A percentile compares a stretch with the other conserved stretches of the same genome.
These are phyloP conservation scores for Aureobasidium sp. DNA, from an alignment of 2,329 filamentous ascomycete genomes.

Conservation along the genomic window DNA sequence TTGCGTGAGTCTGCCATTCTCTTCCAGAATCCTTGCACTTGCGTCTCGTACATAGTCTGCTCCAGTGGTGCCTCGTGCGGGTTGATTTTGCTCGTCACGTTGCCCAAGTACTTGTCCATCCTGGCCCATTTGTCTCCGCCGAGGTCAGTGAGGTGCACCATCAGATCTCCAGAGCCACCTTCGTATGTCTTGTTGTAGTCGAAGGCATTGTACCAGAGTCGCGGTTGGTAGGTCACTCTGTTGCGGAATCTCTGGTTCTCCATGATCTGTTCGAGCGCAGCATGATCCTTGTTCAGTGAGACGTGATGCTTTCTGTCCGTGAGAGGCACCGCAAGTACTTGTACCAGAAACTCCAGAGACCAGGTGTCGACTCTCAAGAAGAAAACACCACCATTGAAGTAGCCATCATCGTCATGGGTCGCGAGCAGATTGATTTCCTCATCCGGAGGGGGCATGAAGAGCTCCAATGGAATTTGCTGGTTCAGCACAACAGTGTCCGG, in stretches of 20 bases:
- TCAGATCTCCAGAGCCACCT: slow-evolving; percentile 25
- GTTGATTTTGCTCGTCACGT: slow-evolving; percentile 12
- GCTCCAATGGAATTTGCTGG: slow-evolving; percentile 23
- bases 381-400: slow-evolving; percentile 26
- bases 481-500: slow-evolving; percentile 25
- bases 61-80: slow-evolving; percentile 17
- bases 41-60: slow-evolving; percentile 19
- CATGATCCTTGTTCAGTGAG: slow-evolving; percentile 18
- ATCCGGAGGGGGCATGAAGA: slow-evolving; percentile 26
- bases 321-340: slow-evolving; percentile 19
- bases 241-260: slow-evolving; percentile 10
- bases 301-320: slow-evolving; percentile 16
- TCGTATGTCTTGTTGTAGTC: slow-evolving; percentile 27
- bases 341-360: slow-evolving; percentile 20
- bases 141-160: slow-evolving; percentile 20
- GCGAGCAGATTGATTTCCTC: slow-evolving; percentile 21
- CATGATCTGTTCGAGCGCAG: slow-evolving; percentile 15
- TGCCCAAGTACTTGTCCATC: slow-evolving; percentile 19
- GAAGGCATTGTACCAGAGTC: slow-evolving; percentile 22
- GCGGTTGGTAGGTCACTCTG: slow-evolving; percentile 17
- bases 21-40: slow-evolving; percentile 20
- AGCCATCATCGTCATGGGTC: slow-evolving; percentile 21
- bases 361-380: slow-evolving; percentile 24
- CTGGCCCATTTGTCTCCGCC: slow-evolving; percentile 19
- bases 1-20: slow-evolving; percentile 14